Evolutionary conservation across 106 monocot genomes (phyloP), one percentile per base, ranked within the genome.

Genomic region (Dendrobium huoshanense): DNA sequence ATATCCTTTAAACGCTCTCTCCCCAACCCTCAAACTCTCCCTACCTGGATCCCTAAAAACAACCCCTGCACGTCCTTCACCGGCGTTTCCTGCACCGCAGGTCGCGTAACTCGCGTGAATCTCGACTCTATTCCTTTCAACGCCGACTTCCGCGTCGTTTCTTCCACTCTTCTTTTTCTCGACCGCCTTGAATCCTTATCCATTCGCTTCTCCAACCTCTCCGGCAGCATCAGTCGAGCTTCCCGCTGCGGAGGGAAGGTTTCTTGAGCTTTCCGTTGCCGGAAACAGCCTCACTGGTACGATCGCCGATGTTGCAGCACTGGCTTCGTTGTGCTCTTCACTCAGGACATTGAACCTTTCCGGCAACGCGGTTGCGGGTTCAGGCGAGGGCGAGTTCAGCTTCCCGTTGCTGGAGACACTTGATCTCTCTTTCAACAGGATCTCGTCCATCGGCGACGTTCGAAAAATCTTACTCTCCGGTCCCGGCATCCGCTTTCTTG

Each of bases 351-450:
- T 86, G 31, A 86, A 86, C 41, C 76, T 83, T 9, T 86, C 86
- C 47, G 19, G 43, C 31, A 86, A 86, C 77, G 9, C 24, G 2
- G 54, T 83, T 25, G 25, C 68, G 22, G 45, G 58, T 10, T 49
- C 41, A 29, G 67, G 81, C 54, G 85, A 84, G 48, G 59, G 17
- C 9, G 64, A 1, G 20, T 54, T 75, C 27, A 72, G 54, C 4
- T 51, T 76, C 76, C 49, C 76, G 11, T 17, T 24, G 3, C 55
- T 95, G 15, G 85, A 87, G 43, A 48, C 65, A 5, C 90, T 96
- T 29, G 93, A 96, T 79, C 80, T 94, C 20, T 94, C 96, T 20
- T 73, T 49, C 78, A 96, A 96, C 86, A 83, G 33, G 25, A 80
- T 92, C 81, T 73, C 87, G 45, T 87, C 87, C 54, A 25, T 49